These are phyloP conservation scores for Calonectria pauciramosa DNA, from an alignment of 2,329 filamentous ascomycete species.

Conservation along the genomic window DNA sequence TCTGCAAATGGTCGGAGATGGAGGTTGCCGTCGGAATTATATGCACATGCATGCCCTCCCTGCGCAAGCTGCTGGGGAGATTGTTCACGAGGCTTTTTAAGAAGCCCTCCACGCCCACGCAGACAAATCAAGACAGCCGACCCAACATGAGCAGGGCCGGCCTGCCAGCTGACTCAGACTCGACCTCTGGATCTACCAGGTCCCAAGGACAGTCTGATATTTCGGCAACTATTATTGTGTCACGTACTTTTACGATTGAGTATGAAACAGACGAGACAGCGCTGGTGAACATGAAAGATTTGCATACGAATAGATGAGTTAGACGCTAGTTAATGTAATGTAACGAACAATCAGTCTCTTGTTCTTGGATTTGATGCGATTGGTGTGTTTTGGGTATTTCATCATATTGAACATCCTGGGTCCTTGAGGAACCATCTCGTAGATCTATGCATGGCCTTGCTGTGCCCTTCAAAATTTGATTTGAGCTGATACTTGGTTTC, in stretches of 20 bases:
- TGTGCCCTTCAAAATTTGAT: no score
- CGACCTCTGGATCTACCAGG: not conserved
- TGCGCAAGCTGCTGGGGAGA: not conserved
- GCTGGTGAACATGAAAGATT: not conserved
- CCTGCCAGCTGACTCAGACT: not conserved
- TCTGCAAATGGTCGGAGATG: not conserved
- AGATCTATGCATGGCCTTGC: no score
- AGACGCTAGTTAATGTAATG: not conserved
- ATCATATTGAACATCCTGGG: no score
- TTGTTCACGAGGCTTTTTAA: not conserved
- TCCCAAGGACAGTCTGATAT: not conserved
- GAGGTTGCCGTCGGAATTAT: not conserved
- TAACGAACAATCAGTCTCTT: not conserved
- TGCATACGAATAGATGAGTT: not conserved
- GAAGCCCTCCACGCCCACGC: not conserved
- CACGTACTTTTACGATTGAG: not conserved
- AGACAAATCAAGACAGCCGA: not conserved
- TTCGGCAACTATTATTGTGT: not conserved
- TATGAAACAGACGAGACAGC: slow-evolving; percentile 1
- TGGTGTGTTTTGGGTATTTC: not conserved
- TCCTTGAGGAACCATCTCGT: no score
- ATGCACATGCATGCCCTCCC: not conserved
- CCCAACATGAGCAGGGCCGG: not conserved
- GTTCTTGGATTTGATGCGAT: not conserved
- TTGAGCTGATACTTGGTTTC: not conserved